Base-by-base conservation (phyloP, 2,329 filamentous ascomycete species). In the Monosporascus sp. region DNA sequence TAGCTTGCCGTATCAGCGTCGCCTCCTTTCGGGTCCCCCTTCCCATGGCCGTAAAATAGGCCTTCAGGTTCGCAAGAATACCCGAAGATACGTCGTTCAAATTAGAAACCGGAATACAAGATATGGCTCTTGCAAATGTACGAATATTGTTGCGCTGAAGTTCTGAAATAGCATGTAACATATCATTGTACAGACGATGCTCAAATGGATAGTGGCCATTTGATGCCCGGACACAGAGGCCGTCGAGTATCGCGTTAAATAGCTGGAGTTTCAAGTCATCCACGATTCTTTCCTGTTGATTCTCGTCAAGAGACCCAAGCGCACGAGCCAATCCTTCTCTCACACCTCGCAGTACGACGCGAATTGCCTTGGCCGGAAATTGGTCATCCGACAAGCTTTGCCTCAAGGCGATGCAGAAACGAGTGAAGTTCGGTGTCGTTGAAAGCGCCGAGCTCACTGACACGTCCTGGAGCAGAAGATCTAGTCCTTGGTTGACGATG, bases 341-440 rank as follows among this genome's bases (percentile, higher is more conserved):
- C 22, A 66, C 51, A 34, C 57, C 54, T 14, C 56, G 52, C 14
- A 65, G 37, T 37, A 63, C 42, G n/a, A 47, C 44, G 34, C 46
- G 47, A 18, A 66, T 47, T 2, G 48, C 39, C 8, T 61, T 51
- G 20, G 57, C 60, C 42, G 48, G 51, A 47, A 60, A 60, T 6
- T 38, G 5, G 9, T 45, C 51, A 14, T 50, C 38, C 8, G 52
- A 25, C 48, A 65, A 53, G 34, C 49, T 49, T 27, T 55, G 18
- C 44, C n/a, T 53, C 57, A 63, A 66, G 37, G 41, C 52, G 37
- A 57, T 27, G 45, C 64, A 65, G 27, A 68, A 65, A 4, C 22
- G n/a, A 3, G 49, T 41, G 24, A 66, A 60, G 22, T 54, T 52
- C 9, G 52, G 25, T 20, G 50, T 50, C 37, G 18, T 25, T 2